A percentile compares a stretch with the other conserved stretches of the same genome.
Evolutionary conservation across 345 rosid genomes (phyloP).

Genomic region (Citrus unshiu): DNA sequence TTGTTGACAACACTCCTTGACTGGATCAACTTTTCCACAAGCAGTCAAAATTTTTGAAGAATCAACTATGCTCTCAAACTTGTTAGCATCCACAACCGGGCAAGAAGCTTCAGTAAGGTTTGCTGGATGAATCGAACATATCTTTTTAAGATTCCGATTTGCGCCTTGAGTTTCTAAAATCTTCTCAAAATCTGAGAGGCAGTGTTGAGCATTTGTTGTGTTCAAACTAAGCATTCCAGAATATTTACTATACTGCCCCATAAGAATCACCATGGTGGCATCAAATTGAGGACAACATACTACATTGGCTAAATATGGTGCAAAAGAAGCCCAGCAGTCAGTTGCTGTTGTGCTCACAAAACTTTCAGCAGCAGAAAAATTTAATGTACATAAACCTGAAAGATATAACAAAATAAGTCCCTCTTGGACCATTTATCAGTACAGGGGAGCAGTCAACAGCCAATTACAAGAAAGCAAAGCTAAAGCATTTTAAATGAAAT

Average conservation of each 20-base stretch:
- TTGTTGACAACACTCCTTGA: conserved; percentile 54
- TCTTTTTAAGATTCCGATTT: conserved; percentile 23
- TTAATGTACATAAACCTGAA: conserved; percentile 45
- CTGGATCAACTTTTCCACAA: conserved; percentile 46
- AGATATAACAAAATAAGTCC: conserved; percentile 5
- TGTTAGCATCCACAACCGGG: conserved; percentile 38
- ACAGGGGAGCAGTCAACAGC: neutral
- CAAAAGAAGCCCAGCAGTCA: conserved; percentile 51
- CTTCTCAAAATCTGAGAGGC: conserved; percentile 53
- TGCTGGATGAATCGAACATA: conserved; percentile 42
- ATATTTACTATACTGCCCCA: conserved; percentile 48
- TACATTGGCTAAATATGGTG: conserved; percentile 54
- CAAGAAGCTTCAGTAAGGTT: conserved; percentile 53
- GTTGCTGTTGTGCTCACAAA: conserved; percentile 42
- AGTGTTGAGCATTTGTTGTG: conserved; percentile 35
- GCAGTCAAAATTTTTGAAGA: conserved; percentile 47
- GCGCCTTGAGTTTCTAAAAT: conserved; percentile 56
- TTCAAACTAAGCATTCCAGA: conserved; percentile 44
- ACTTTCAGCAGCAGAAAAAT: conserved; percentile 42
- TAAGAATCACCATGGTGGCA: conserved; percentile 48
- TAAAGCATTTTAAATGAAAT: conserved; percentile 1
- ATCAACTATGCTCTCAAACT: conserved; percentile 47
- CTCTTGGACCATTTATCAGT: neutral
- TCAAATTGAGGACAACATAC: conserved; percentile 64
- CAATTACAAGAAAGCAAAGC: neutral